A percentile compares a stretch with the other conserved stretches of the same genome.
phyloP scores from a whole-genome alignment of 345 rosid species.

The Geranium brycei region DNA sequence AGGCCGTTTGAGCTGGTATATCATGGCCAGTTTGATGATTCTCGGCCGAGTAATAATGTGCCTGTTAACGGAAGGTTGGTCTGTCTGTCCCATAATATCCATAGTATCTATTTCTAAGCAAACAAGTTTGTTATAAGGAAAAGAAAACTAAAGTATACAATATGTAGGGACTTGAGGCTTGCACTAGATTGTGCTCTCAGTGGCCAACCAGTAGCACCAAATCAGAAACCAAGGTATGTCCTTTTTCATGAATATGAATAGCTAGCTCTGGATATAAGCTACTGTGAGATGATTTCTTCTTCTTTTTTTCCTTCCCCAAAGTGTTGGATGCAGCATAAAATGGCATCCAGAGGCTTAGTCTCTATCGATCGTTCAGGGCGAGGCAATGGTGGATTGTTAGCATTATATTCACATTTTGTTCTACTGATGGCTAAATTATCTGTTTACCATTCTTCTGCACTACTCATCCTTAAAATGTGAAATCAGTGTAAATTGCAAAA shows the following conservation, averaged over 20 bases:
- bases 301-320: conserved; percentile 15
- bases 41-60: conserved; percentile 60
- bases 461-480: no score
- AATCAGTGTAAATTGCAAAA: no score
- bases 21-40: conserved; percentile 89
- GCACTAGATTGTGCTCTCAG: conserved; percentile 70
- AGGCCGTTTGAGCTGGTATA: conserved; percentile 88
- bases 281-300: conserved; percentile 6
- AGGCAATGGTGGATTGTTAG: no score
- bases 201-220: conserved; percentile 48
- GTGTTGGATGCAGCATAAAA: conserved; percentile 95
- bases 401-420: no score
- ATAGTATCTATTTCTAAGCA: no score
- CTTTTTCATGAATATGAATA: not conserved
- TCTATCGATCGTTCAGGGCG: no score
- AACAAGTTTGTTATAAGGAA: no score
- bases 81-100: not conserved
- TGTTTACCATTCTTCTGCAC: no score
- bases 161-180: conserved; percentile 49
- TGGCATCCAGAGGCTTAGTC: conserved; percentile 49
- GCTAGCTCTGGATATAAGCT: no score
- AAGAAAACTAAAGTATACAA: not conserved
- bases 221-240: conserved; percentile 68
- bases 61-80: conserved; percentile 67
- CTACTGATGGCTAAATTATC: no score